These are phyloP conservation scores for Fragaria nilgerrensis DNA, from an alignment of 306 rosid species.

Conservation along the genomic window DNA sequence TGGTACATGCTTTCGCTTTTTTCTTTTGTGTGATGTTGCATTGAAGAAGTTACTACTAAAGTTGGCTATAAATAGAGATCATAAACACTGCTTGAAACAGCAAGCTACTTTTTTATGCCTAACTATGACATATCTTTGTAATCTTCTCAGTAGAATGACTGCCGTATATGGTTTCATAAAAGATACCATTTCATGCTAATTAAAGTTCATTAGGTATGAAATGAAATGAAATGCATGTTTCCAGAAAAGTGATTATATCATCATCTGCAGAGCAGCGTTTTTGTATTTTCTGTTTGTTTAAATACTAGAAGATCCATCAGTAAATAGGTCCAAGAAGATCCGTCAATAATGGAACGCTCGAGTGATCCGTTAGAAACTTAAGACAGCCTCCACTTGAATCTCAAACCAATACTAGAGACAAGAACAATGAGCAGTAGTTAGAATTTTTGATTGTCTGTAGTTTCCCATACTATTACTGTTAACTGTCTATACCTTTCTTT, in stretches of 20 bases:
- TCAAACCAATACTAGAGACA: not conserved
- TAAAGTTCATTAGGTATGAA: not conserved
- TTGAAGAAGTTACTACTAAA: not conserved
- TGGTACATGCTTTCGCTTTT: not conserved
- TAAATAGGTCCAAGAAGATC: not conserved
- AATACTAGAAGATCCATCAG: not conserved
- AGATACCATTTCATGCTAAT: not conserved
- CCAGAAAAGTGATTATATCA: not conserved
- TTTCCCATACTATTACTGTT: not conserved
- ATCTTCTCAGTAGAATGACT: not conserved
- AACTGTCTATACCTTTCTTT: not conserved
- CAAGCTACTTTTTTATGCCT: not conserved
- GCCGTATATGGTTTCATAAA: not conserved
- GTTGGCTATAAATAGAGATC: conserved; percentile 7
- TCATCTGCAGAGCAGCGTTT: no score
- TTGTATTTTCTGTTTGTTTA: no score
- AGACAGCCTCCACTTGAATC: not conserved
- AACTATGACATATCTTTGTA: not conserved
- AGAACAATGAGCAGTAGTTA: not conserved
- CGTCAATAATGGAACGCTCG: not conserved
- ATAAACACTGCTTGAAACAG: not conserved
- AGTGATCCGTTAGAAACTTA: not conserved
- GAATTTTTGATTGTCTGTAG: no score
- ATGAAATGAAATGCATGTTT: not conserved
- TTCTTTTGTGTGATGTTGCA: not conserved